Conservation (phyloP, 352 stramenopile genomes). For the Pythium biforme region DNA sequence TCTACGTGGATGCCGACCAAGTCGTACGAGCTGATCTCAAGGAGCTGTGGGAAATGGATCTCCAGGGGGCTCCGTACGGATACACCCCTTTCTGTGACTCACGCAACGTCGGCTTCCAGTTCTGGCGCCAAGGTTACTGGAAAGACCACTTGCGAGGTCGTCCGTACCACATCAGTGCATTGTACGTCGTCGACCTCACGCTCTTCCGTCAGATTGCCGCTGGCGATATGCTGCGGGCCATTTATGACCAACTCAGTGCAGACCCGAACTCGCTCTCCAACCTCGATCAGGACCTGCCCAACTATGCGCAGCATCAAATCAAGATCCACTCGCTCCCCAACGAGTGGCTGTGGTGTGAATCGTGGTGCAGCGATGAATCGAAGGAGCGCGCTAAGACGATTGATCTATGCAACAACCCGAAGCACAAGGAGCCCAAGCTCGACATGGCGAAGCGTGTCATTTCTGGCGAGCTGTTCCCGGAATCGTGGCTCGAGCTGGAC, state of each 20-base stretch:
- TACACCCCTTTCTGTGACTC: conserved; percentile 99
- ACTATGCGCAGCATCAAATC: conserved; percentile 96
- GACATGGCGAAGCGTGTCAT: conserved; percentile 99
- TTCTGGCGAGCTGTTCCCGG: conserved; percentile 94
- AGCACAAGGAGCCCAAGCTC: conserved; percentile 99
- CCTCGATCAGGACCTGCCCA: conserved; percentile 99
- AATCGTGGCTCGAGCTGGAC: conserved; percentile 99
- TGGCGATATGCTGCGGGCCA: conserved; percentile 93
- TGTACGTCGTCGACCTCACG: conserved; percentile 99
- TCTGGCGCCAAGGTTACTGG: conserved; percentile 99
- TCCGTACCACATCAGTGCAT: conserved; percentile 99
- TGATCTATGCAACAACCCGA: conserved; percentile 99
- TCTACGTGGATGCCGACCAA: conserved; percentile 99
- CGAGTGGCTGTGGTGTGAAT: conserved; percentile 99
- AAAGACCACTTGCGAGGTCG: conserved; percentile 95
- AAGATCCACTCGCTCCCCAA: conserved; percentile 97
- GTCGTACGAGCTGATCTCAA: conserved; percentile 97
- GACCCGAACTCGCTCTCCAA: conserved; percentile 99
- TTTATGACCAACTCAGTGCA: conserved; percentile 96
- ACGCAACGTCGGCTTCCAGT: conserved; percentile 97
- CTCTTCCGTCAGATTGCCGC: conserved; percentile 93
- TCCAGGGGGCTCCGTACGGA: conserved; percentile 95
- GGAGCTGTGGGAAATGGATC: conserved; percentile 98
- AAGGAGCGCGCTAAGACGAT: conserved; percentile 99
- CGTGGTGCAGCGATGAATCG: conserved; percentile 98